These are phyloP conservation scores for Geotrichum siamense DNA, from an alignment of 1,139 yeast genomes.

Conservation along the genomic window DNA sequence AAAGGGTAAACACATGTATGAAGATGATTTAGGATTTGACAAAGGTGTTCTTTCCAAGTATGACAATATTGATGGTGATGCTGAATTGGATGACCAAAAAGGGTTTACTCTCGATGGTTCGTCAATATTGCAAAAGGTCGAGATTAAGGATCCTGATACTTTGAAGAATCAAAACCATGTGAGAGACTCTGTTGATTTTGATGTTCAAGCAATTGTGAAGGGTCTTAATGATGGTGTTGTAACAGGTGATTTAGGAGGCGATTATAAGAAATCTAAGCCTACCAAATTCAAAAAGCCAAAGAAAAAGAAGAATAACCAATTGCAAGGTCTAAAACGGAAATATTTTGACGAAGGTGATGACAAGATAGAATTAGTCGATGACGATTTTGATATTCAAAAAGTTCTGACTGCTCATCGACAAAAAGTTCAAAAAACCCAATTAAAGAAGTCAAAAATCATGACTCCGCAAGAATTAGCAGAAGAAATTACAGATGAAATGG, in stretches of 20 bases:
- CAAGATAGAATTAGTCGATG: slow-evolving; percentile 28
- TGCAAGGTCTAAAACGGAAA: slow-evolving; percentile 16
- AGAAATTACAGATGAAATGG: slow-evolving; percentile 41
- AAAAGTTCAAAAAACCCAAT: slow-evolving; percentile 32
- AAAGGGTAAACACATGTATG: slow-evolving; percentile 28
- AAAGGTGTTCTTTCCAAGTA: slow-evolving; percentile 24
- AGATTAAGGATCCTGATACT: slow-evolving; percentile 1
- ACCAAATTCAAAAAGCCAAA: slow-evolving; percentile 46
- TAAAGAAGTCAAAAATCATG: slow-evolving; percentile 18
- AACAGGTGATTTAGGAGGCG: slow-evolving; percentile 20
- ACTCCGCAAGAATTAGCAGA: slow-evolving; percentile 41
- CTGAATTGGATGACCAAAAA: slow-evolving; percentile 20
- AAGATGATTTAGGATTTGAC: slow-evolving; percentile 23
- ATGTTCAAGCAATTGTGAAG: slow-evolving; percentile 13
- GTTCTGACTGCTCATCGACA: slow-evolving; percentile 40
- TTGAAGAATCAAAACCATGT: neutral
- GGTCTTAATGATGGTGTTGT: slow-evolving; percentile 14
- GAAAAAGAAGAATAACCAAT: slow-evolving; percentile 22
- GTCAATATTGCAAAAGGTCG: slow-evolving; percentile 11
- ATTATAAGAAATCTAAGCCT: slow-evolving; percentile 32
- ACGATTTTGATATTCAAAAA: slow-evolving; percentile 45
- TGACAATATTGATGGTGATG: slow-evolving; percentile 23
- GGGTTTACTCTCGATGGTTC: slow-evolving; percentile 29
- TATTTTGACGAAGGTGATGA: slow-evolving; percentile 22
- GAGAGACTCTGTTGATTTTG: slow-evolving; percentile 21